Conservation (phyloP, 2,329 filamentous ascomycete species). For the Beauveria rudraprayagi region DNA sequence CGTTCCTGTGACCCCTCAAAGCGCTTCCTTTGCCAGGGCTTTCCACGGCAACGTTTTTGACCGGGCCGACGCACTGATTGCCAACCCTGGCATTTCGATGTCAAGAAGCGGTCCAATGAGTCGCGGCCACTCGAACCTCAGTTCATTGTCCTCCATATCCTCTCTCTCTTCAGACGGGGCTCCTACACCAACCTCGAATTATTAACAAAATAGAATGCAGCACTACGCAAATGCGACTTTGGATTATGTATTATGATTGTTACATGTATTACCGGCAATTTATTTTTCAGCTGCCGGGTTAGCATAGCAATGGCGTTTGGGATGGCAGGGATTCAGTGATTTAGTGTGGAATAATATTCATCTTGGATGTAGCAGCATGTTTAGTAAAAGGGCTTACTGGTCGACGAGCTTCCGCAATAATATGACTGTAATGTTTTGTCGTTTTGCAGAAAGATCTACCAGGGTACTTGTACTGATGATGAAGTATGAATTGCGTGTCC, state of each 20-base stretch:
- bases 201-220: not conserved
- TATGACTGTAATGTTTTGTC: not conserved
- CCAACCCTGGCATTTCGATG: constrained; percentile 50
- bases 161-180: constrained; percentile 33
- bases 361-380: constrained; percentile 3
- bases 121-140: constrained; percentile 32
- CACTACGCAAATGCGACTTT: constrained; percentile 2
- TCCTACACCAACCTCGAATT: constrained; percentile 1
- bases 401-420: not conserved
- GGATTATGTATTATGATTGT: constrained; percentile 11
- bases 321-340: not conserved
- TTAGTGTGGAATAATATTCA: not conserved
- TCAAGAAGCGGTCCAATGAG: constrained; percentile 41
- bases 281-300: not conserved
- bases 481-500: not conserved
- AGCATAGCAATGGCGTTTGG: constrained; percentile 11
- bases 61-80: constrained; percentile 49
- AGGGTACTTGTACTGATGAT: too few species aligned
- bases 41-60: constrained; percentile 54
- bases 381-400: not conserved
- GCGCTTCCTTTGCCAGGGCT: constrained; percentile 44
- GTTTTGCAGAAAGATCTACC: not conserved
- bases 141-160: constrained; percentile 32
- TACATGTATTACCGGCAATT: constrained; percentile 1
- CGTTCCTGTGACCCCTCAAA: constrained; percentile 63